These are phyloP conservation scores for Backusella mclennaniae DNA, from an alignment of 192 early-diverging fungal genomes.

Conservation along the genomic window DNA sequence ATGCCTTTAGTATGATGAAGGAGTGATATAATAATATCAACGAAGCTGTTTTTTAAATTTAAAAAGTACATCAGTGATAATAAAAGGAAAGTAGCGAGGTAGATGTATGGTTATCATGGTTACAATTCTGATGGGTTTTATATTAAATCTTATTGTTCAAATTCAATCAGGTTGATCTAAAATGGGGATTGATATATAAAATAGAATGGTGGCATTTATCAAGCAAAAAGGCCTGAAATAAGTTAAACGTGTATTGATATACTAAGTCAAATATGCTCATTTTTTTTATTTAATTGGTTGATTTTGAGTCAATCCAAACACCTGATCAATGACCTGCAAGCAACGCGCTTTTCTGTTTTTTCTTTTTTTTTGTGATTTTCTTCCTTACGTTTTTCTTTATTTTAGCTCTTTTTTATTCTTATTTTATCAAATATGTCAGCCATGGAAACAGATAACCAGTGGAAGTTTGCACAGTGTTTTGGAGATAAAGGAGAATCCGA, in stretches of 20 bases:
- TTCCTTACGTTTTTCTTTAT: not conserved
- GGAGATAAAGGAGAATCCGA: constrained; percentile 94
- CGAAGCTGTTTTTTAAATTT: not conserved
- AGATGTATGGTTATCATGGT: no score
- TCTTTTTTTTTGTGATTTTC: not conserved
- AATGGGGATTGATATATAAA: not conserved
- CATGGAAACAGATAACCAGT: constrained; percentile 40
- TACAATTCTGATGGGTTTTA: no score
- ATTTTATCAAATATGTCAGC: not conserved
- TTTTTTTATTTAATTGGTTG: no score
- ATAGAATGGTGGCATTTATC: no score
- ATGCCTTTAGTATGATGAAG: not conserved
- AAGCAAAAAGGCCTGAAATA: no score
- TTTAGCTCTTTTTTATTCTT: not conserved
- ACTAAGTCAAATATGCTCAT: no score
- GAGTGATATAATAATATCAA: not conserved
- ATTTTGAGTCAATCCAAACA: not conserved
- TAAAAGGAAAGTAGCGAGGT: not conserved
- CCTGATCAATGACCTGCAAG: not conserved
- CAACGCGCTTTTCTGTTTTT: not conserved
- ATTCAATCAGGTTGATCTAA: not conserved
- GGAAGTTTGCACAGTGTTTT: constrained; percentile 94
- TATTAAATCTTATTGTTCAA: no score
- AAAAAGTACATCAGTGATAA: no score
- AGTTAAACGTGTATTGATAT: no score